These are phyloP conservation scores for Arthrobotrys pseudoclavata DNA, from an alignment of 2,329 filamentous ascomycete species.

Conservation along the genomic window DNA sequence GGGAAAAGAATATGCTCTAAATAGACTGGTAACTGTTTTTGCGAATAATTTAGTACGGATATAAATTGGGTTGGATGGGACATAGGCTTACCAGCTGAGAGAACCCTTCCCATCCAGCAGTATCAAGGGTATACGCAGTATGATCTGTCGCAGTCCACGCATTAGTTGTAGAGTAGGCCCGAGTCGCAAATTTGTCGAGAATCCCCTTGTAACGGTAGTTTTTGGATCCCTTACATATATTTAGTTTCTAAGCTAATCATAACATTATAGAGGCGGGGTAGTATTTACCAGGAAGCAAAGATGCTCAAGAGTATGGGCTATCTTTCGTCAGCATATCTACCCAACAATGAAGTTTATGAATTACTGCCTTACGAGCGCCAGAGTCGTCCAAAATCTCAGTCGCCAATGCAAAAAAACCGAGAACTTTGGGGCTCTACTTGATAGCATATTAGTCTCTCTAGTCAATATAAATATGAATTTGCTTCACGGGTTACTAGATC, in stretches of 20 bases:
- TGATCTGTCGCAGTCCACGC: constrained; percentile 98
- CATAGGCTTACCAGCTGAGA: constrained; percentile 76
- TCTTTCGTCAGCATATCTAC: constrained; percentile 27
- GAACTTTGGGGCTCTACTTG: constrained; percentile 80
- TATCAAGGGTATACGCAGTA: constrained; percentile 94
- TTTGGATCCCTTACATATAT: constrained; percentile 78
- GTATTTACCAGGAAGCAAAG: constrained; percentile 69
- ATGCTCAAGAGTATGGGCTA: constrained; percentile 71
- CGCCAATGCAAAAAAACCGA: constrained; percentile 93
- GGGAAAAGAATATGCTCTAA: constrained; percentile 93
- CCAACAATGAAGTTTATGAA: not conserved
- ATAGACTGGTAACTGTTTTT: constrained; percentile 79
- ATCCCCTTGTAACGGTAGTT: constrained; percentile 95
- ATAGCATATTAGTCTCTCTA: constrained; percentile 17
- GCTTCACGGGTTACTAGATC: not conserved
- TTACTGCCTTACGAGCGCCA: constrained; percentile 74
- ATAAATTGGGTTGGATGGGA: not conserved
- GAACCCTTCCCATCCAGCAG: constrained; percentile 97
- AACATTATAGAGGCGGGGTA: not conserved
- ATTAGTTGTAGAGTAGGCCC: constrained; percentile 94
- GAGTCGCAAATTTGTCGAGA: constrained; percentile 90
- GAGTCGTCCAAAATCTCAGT: constrained; percentile 99
- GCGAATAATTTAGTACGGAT: not conserved
- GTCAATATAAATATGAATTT: not conserved
- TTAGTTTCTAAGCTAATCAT: not conserved